These are phyloP conservation scores for Colletotrichum echinochloae DNA, from an alignment of 2,329 filamentous ascomycete species.

Conservation along the genomic window DNA sequence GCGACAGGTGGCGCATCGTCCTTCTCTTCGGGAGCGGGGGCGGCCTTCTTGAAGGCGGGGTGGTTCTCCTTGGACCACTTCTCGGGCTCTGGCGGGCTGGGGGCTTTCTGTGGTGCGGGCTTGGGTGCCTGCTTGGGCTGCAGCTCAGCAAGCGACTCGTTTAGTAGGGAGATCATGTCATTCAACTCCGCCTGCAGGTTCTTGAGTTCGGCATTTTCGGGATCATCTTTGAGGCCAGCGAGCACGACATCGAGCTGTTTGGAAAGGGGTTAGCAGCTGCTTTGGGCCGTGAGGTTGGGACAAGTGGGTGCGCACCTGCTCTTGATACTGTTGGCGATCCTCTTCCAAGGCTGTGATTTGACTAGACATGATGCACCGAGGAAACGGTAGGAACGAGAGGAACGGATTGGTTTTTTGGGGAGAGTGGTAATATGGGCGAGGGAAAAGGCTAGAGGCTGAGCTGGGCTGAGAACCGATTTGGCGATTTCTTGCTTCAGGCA, in stretches of 20 bases:
- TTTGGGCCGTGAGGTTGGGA: background rate
- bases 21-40: conserved; percentile 61
- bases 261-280: conserved; percentile 39
- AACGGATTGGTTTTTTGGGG: background rate
- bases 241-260: conserved; percentile 81
- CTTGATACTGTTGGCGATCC: conserved; percentile 66
- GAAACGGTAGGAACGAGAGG: background rate
- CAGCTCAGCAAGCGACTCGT: conserved; percentile 85
- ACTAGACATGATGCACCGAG: conserved; percentile 36
- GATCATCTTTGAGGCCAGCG: conserved; percentile 81
- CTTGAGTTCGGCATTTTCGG: conserved; percentile 82
- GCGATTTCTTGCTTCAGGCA: background rate
- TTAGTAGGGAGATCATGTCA: conserved; percentile 81
- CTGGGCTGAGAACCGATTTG: background rate
- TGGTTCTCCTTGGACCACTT: conserved; percentile 88
- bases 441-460: background rate
- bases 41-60: conserved; percentile 75
- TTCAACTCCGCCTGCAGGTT: conserved; percentile 84
- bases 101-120: conserved; percentile 54
- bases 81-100: conserved; percentile 68
- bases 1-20: conserved; percentile 64
- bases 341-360: conserved; percentile 61
- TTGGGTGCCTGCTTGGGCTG: conserved; percentile 67
- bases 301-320: conserved; percentile 59
- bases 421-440: background rate